Percentiles rank a stretch among this genome's conserved stretches.
phyloP scores from a whole-genome alignment of 805 yeast genomes.

The Blastobotrys attinorum region DNA sequence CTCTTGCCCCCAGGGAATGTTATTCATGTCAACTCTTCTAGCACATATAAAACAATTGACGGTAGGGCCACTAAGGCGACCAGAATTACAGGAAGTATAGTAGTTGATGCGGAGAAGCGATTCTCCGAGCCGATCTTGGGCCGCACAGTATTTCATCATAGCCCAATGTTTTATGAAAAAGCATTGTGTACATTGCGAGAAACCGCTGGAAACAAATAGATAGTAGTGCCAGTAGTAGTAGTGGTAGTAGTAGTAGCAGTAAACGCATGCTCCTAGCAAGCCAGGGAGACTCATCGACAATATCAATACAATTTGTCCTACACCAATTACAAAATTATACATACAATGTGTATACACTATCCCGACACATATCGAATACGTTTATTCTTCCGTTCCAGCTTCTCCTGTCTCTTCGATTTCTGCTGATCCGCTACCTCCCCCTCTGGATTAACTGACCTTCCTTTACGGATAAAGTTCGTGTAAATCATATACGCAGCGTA shows the following conservation, averaged over 20 bases:
- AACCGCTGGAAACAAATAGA: conserved; percentile 9
- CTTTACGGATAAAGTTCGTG: conserved; percentile 29
- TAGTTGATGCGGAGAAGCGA: conserved; percentile 26
- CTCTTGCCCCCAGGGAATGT: conserved; percentile 30
- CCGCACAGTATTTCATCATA: conserved; percentile 27
- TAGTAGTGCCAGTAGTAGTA: no score
- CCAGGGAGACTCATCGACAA: no score
- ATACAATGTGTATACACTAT: not conserved
- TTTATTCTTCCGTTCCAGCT: conserved; percentile 28
- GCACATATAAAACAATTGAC: conserved; percentile 22
- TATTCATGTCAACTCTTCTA: conserved; percentile 25
- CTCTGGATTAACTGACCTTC: conserved; percentile 5
- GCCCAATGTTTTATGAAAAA: conserved; percentile 28
- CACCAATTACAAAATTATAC: no score
- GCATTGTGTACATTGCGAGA: conserved; percentile 24
- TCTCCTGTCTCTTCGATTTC: conserved; percentile 32
- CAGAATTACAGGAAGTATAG: conserved; percentile 22
- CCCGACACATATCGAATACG: conserved; percentile 2
- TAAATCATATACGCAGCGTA: conserved; percentile 43
- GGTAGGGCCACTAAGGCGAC: conserved; percentile 22
- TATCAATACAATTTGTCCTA: no score
- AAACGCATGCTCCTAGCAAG: no score
- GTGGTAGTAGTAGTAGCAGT: no score
- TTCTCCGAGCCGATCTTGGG: conserved; percentile 30
- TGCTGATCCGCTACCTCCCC: conserved; percentile 9